A percentile compares a stretch with the other conserved stretches of the same genome.
phyloP scores from a whole-genome alignment of 2,329 filamentous ascomycete species.

The Alternaria metachromatica region DNA sequence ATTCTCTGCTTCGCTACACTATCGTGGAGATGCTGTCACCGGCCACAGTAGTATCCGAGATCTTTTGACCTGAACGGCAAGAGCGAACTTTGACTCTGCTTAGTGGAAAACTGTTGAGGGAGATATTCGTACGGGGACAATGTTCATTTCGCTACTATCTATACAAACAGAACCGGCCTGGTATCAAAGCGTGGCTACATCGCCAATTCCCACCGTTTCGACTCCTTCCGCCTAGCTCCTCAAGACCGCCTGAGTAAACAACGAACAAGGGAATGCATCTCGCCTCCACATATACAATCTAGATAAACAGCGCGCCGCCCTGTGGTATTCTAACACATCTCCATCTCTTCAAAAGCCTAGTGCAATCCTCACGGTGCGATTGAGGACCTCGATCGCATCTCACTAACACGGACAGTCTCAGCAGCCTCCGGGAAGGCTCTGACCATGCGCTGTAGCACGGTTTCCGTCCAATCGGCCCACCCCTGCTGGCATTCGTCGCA shows the following conservation, averaged over 20 bases:
- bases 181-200: neutral
- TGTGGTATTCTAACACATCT: neutral
- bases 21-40: no score
- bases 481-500: neutral
- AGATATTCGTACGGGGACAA: no score
- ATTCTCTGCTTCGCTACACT: no score
- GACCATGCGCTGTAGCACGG: constrained; percentile 3
- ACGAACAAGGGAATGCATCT: no score
- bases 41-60: no score
- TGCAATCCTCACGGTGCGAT: neutral
- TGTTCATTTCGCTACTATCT: neutral
- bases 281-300: no score
- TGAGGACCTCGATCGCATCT: neutral
- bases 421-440: neutral
- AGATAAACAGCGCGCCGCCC: no score
- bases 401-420: neutral
- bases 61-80: no score
- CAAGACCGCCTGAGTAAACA: no score
- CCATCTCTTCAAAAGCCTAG: neutral
- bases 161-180: neutral
- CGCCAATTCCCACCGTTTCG: neutral
- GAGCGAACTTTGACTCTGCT: no score
- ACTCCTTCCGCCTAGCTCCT: no score
- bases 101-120: no score
- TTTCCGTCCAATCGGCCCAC: neutral